A percentile compares a stretch with the other conserved stretches of the same genome.
Conservation (phyloP, 2,329 filamentous ascomycete genomes). For the Pezicula carpinea region DNA sequence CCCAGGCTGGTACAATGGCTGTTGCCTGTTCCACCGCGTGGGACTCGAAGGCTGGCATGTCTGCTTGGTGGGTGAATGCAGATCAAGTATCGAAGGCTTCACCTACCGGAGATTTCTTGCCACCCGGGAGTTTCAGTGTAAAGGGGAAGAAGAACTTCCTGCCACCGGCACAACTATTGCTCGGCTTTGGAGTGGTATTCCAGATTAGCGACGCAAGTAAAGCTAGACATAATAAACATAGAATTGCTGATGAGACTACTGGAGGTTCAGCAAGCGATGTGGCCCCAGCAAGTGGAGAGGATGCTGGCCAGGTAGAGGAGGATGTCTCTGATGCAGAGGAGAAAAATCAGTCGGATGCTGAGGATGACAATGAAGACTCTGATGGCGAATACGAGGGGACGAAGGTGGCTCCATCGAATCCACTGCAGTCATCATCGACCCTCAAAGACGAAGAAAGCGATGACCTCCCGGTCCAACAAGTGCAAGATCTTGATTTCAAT, state of each 20-base stretch:
- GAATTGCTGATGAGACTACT: conserved; percentile 39
- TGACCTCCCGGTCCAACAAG: background rate
- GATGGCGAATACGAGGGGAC: conserved; percentile 25
- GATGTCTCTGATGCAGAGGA: conserved; percentile 24
- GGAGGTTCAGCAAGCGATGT: conserved; percentile 1
- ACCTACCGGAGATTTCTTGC: conserved; percentile 73
- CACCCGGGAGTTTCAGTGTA: conserved; percentile 73
- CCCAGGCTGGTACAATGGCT: conserved; percentile 80
- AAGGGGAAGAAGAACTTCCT: conserved; percentile 87
- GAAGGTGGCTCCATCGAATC: conserved; percentile 14
- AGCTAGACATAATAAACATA: conserved; percentile 72
- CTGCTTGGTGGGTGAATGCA: conserved; percentile 90
- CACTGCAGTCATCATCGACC: conserved; percentile 11
- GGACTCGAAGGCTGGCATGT: conserved; percentile 95
- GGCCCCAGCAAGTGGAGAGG: background rate
- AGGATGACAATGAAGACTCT: conserved; percentile 30
- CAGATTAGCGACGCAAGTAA: conserved; percentile 86
- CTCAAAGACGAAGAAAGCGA: conserved; percentile 9
- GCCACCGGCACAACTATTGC: conserved; percentile 77
- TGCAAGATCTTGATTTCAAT: background rate
- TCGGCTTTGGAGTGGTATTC: conserved; percentile 86
- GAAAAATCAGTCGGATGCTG: conserved; percentile 16
- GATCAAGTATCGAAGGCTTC: conserved; percentile 88
- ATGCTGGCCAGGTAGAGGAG: conserved; percentile 7
- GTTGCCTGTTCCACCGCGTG: conserved; percentile 86